Evolutionary conservation across 2,329 filamentous ascomycete species (phyloP).

Genomic region (Bipolaris bicolor): DNA sequence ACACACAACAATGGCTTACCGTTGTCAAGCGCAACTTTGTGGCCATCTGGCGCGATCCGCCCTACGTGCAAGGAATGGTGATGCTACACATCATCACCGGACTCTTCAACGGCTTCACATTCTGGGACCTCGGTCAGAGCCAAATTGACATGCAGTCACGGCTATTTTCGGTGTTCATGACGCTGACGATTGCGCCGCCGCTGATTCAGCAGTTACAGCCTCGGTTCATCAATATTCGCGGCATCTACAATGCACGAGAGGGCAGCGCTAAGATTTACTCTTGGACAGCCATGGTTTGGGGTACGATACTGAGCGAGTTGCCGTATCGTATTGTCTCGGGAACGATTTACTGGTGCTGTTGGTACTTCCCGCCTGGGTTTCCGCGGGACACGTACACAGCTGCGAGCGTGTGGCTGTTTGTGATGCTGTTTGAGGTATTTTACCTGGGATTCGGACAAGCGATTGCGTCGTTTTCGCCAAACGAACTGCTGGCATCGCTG

Average conservation of each 20-base stretch:
- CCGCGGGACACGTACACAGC: conserved; percentile 63
- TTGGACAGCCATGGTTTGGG: conserved; percentile 73
- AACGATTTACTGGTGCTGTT: conserved; percentile 63
- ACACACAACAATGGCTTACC: conserved; percentile 50
- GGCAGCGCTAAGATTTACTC: conserved; percentile 80
- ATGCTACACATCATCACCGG: conserved; percentile 59
- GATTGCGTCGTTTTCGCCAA: conserved; percentile 70
- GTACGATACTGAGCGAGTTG: conserved; percentile 70
- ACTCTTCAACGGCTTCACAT: conserved; percentile 58
- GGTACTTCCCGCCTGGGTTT: conserved; percentile 63
- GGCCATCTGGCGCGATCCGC: conserved; percentile 69
- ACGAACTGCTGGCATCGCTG: conserved; percentile 69
- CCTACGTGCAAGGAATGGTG: conserved; percentile 63
- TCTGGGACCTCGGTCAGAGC: conserved; percentile 54
- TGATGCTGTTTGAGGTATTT: conserved; percentile 71
- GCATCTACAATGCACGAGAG: conserved; percentile 74
- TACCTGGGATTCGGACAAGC: conserved; percentile 70
- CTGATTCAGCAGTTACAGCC: conserved; percentile 81
- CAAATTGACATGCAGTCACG: conserved; percentile 60
- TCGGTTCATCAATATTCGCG: conserved; percentile 68
- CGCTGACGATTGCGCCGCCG: conserved; percentile 74
- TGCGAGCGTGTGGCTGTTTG: conserved; percentile 67
- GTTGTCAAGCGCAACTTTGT: conserved; percentile 59
- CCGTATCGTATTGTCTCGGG: conserved; percentile 72
- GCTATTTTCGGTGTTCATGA: conserved; percentile 79